Percentiles rank a stretch among this genome's conserved stretches.
Conservation (phyloP, 495 filamentous ascomycete species). For the Penicillium waksmanii region DNA sequence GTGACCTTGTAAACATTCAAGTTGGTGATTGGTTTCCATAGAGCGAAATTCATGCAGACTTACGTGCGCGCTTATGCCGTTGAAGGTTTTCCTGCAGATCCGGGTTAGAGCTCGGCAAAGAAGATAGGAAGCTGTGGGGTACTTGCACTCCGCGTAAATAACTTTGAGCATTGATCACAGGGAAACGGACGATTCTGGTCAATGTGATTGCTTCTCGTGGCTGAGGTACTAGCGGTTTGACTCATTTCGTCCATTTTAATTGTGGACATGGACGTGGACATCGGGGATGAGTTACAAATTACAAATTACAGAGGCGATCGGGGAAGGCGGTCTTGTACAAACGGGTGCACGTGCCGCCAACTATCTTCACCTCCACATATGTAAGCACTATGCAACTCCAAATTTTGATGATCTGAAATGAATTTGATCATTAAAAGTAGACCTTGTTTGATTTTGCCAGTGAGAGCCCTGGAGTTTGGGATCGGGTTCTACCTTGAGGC, state of each 20-base stretch:
- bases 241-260: neutral
- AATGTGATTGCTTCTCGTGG: neutral
- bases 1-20: constrained; percentile 9
- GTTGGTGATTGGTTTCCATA: neutral
- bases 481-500: no score
- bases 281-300: no score
- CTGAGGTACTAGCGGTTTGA: constrained; percentile 3
- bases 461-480: no score
- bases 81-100: constrained; percentile 19
- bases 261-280: no score
- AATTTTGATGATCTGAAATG: no score
- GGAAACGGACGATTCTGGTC: constrained; percentile 16
- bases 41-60: constrained; percentile 9
- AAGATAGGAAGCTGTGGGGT: constrained; percentile 6
- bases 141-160: constrained; percentile 18
- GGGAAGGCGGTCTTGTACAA: no score
- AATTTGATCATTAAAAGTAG: no score
- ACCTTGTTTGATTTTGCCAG: no score
- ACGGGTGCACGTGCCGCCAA: no score
- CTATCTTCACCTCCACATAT: no score
- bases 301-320: no score
- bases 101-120: constrained; percentile 5
- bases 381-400: no score
- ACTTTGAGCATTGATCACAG: constrained; percentile 18
- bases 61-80: constrained; percentile 19